A percentile compares a stretch with the other conserved stretches of the same genome.
phyloP scores from a whole-genome alignment of 176 grass and related monocot genomes.

The Aegilops sharonensis region DNA sequence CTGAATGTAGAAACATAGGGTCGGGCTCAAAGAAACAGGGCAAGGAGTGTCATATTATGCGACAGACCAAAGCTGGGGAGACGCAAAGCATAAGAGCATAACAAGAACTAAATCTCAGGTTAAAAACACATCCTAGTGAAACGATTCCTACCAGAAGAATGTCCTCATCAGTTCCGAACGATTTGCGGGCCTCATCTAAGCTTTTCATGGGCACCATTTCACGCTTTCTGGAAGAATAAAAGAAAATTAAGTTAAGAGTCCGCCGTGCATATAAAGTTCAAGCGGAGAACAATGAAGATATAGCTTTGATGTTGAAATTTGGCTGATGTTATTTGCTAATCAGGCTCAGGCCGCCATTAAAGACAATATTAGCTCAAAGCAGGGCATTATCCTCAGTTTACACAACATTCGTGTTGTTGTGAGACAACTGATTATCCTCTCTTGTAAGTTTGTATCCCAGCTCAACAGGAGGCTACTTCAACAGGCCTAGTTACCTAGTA shows the following conservation, averaged over 20 bases:
- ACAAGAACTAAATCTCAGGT: background rate
- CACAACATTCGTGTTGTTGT: background rate
- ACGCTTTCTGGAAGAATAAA: conserved; percentile 49
- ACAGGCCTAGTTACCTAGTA: background rate
- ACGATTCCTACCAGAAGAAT: conserved; percentile 72
- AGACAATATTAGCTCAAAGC: background rate
- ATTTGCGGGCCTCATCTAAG: conserved; percentile 90
- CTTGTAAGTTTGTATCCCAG: background rate
- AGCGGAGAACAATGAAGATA: background rate
- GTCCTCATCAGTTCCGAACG: conserved; percentile 94
- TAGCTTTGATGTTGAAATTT: background rate
- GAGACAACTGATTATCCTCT: background rate
- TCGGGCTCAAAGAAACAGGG: background rate
- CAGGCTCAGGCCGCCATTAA: background rate
- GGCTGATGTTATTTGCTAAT: background rate
- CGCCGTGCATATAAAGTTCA: background rate
- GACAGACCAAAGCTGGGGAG: background rate
- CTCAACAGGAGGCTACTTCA: background rate
- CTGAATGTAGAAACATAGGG: background rate
- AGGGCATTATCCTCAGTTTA: background rate
- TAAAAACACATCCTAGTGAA: background rate
- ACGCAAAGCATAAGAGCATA: background rate
- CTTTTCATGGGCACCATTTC: conserved; percentile 80
- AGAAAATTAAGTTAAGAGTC: background rate
- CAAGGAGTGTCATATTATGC: background rate